Conservation (phyloP, 2,329 filamentous ascomycete genomes). For the Aspergillus sp. region DNA sequence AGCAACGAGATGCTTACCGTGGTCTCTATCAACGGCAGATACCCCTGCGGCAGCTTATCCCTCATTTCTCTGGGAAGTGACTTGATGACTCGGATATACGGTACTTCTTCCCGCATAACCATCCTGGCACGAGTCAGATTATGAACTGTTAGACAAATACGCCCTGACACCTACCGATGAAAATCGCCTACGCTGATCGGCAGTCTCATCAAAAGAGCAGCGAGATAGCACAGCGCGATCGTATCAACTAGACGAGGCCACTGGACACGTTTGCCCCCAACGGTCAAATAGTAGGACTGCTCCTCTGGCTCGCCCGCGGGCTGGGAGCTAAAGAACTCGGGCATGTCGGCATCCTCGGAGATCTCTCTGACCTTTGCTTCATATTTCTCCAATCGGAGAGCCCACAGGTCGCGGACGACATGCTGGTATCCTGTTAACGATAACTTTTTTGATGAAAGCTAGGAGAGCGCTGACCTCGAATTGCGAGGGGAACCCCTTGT, state of each 20-base stretch:
- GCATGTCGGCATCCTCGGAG: conserved; percentile 36
- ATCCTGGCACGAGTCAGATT: conserved; percentile 19
- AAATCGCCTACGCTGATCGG: conserved; percentile 76
- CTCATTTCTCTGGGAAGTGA: conserved; percentile 45
- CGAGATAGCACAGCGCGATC: conserved; percentile 77
- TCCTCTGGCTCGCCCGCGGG: conserved; percentile 50
- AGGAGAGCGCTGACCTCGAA: conserved; percentile 58
- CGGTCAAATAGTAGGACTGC: conserved; percentile 32
- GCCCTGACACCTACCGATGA: conserved; percentile 37
- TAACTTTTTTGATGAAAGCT: no score
- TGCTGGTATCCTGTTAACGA: conserved; percentile 33
- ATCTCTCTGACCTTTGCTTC: conserved; percentile 44
- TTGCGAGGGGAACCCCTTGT: conserved; percentile 66
- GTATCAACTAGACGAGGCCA: conserved; percentile 72
- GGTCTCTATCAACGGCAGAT: conserved; percentile 40
- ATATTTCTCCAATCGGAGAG: conserved; percentile 65
- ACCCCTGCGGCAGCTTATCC: conserved; percentile 43
- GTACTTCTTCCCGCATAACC: conserved; percentile 67
- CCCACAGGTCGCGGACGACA: conserved; percentile 82
- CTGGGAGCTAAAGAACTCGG: conserved; percentile 61
- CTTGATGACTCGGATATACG: conserved; percentile 65
- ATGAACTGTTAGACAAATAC: not conserved
- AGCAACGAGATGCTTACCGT: conserved; percentile 22
- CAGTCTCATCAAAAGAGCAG: conserved; percentile 69
- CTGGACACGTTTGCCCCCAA: conserved; percentile 32